Percentiles rank a stretch among this genome's conserved stretches.
These are phyloP conservation scores for Syzygium aromaticum DNA, from an alignment of 345 rosid species.

Conservation along the genomic window DNA sequence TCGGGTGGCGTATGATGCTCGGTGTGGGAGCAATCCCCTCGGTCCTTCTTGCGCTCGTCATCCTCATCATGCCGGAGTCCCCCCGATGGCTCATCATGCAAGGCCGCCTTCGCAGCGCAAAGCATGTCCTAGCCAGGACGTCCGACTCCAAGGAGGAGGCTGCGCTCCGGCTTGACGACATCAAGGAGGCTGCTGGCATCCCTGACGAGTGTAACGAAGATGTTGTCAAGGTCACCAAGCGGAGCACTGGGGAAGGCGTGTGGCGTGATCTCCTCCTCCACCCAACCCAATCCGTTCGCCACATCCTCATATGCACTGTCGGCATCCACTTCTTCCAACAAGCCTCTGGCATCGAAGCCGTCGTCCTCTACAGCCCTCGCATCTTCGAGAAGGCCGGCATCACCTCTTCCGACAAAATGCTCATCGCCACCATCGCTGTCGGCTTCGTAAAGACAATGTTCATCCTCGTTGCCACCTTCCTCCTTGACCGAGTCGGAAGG, in stretches of 20 bases:
- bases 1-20: conserved; percentile 91
- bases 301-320: conserved; percentile 43
- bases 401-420: conserved; percentile 21
- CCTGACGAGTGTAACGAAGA: conserved; percentile 74
- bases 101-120: conserved; percentile 77
- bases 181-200: conserved; percentile 81
- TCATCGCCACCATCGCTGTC: conserved; percentile 72
- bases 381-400: conserved; percentile 80
- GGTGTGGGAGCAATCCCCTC: conserved; percentile 79
- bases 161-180: conserved; percentile 50
- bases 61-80: conserved; percentile 85
- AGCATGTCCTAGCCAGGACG: conserved; percentile 61
- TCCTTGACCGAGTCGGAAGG: conserved; percentile 69
- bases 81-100: conserved; percentile 97
- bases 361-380: conserved; percentile 73
- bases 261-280: conserved; percentile 58
- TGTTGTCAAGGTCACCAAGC: conserved; percentile 31
- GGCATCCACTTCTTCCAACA: conserved; percentile 85
- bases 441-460: conserved; percentile 63
- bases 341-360: conserved; percentile 72
- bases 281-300: conserved; percentile 66
- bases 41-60: conserved; percentile 39
- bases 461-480: conserved; percentile 71
- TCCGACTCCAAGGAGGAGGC: conserved; percentile 67
- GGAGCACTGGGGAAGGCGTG: conserved; percentile 52